These are phyloP conservation scores for Atalantia buxifolia DNA, from an alignment of 345 rosid species.

Conservation along the genomic window DNA sequence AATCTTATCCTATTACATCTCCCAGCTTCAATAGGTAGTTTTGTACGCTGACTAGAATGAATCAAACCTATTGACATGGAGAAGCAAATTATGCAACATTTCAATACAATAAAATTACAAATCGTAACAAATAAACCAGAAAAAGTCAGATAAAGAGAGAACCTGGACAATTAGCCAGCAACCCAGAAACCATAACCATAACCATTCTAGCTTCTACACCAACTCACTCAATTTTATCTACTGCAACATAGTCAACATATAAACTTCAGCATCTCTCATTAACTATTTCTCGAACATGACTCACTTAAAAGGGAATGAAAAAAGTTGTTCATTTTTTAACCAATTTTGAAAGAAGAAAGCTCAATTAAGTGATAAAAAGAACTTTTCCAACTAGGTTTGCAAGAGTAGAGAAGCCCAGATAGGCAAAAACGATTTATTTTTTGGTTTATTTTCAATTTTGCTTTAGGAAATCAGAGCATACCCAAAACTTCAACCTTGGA, in stretches of 20 bases:
- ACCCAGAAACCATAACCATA: constrained; percentile 17
- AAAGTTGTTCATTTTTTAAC: no score
- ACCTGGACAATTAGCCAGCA: constrained; percentile 29
- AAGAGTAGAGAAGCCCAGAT: background rate
- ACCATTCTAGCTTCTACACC: background rate
- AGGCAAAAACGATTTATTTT: background rate
- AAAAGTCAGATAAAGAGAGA: background rate
- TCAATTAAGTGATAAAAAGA: background rate
- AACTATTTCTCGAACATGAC: background rate
- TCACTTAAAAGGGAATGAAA: background rate
- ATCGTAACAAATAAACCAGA: background rate
- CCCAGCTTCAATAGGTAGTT: constrained; percentile 10
- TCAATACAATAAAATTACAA: background rate
- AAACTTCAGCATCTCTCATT: background rate
- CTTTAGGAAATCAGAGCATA: background rate
- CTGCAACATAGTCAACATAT: background rate
- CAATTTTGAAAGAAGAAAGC: background rate
- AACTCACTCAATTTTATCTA: background rate
- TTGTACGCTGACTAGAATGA: constrained; percentile 2
- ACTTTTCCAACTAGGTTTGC: background rate
- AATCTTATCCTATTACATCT: constrained; percentile 17
- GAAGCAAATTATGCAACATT: background rate
- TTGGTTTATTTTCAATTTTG: no score
- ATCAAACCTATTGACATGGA: constrained; percentile 22
- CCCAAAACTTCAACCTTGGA: background rate